phyloP scores from a whole-genome alignment of 345 rosid species.

The Stellera chamaejasme region DNA sequence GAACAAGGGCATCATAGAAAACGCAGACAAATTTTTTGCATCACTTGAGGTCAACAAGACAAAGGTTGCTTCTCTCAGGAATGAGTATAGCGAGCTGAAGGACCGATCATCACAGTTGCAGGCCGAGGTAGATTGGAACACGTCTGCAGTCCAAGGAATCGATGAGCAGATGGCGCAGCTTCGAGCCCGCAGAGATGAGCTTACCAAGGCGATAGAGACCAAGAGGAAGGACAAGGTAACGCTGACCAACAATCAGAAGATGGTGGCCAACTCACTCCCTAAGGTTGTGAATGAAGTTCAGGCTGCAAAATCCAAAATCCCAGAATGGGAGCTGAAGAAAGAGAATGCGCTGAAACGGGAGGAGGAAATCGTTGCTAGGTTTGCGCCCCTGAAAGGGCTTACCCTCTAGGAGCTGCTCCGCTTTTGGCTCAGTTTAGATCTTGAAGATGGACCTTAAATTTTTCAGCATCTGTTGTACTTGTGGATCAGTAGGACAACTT shows the following conservation, averaged over 20 bases:
- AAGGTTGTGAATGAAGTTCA: constrained; percentile 48
- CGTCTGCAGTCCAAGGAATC: constrained; percentile 34
- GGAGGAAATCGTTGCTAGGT: constrained; percentile 47
- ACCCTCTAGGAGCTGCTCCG: constrained; percentile 14
- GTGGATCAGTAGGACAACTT: too few species aligned
- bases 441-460: too few species aligned
- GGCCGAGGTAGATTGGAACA: constrained; percentile 33
- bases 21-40: constrained; percentile 35
- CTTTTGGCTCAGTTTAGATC: too few species aligned
- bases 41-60: constrained; percentile 44
- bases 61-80: constrained; percentile 46
- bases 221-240: constrained; percentile 36
- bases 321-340: constrained; percentile 47
- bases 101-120: constrained; percentile 41
- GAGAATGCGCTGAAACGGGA: constrained; percentile 39
- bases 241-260: constrained; percentile 32
- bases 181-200: constrained; percentile 31
- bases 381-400: constrained; percentile 45
- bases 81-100: constrained; percentile 49
- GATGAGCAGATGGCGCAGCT: constrained; percentile 51
- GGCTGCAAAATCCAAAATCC: constrained; percentile 36
- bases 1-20: constrained; percentile 31
- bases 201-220: constrained; percentile 20
- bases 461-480: too few species aligned
- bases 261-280: constrained; percentile 43